These are phyloP conservation scores for Penicillium chermesinum DNA, from an alignment of 495 filamentous ascomycete species.

Conservation along the genomic window DNA sequence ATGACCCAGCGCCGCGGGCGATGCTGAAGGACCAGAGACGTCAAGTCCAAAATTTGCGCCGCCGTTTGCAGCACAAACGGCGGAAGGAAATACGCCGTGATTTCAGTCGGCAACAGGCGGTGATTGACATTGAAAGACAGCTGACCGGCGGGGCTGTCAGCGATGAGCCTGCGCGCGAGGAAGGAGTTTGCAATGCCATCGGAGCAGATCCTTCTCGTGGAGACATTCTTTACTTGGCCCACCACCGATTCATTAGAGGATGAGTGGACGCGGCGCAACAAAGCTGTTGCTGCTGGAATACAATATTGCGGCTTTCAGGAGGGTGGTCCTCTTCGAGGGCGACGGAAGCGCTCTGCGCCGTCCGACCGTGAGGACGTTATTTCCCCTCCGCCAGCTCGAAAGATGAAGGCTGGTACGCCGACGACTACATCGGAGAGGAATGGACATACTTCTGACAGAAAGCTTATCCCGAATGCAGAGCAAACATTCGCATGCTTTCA, in stretches of 20 bases:
- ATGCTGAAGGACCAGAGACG: conserved; percentile 13
- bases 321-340: conserved; percentile 20
- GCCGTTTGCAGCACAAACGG: conserved; percentile 11
- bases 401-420: conserved; percentile 9
- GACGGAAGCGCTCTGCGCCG: conserved; percentile 20
- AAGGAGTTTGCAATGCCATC: conserved; percentile 17
- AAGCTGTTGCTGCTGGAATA: conserved; percentile 14
- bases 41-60: conserved; percentile 13
- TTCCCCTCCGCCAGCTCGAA: conserved; percentile 14
- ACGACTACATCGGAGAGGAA: conserved; percentile 9
- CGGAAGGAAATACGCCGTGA: conserved; percentile 13
- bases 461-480: conserved; percentile 9
- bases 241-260: conserved; percentile 21
- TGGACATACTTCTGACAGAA: conserved; percentile 5
- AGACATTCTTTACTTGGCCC: conserved; percentile 27
- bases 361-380: conserved; percentile 8
- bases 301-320: conserved; percentile 20
- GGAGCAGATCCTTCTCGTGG: conserved; percentile 20
- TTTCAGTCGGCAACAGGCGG: conserved; percentile 17
- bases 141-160: conserved; percentile 14
- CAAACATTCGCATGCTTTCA: conserved; percentile 13
- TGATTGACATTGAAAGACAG: conserved; percentile 24
- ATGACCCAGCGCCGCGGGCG: conserved; percentile 5
- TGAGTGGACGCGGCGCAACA: conserved; percentile 20
- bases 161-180: conserved; percentile 14